Conservation (phyloP, 495 filamentous ascomycete genomes). For the Penicillium macrosclerotiorum region DNA sequence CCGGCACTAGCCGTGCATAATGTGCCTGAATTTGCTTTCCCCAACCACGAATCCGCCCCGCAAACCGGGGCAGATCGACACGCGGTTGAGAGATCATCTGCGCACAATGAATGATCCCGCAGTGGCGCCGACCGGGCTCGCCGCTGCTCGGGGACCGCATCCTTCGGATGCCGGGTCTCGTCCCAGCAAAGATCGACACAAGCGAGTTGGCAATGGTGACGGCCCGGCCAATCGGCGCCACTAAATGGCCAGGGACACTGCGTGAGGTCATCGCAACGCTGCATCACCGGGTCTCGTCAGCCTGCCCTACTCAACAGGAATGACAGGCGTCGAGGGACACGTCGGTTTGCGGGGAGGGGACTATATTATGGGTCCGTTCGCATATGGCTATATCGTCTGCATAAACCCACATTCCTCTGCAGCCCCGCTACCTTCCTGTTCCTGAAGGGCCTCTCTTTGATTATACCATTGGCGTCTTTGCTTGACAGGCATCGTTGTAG, state of each 20-base stretch:
- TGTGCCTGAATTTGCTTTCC: background rate
- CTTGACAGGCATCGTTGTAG: too few species aligned
- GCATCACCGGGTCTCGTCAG: slow-evolving; percentile 27
- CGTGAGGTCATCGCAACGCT: slow-evolving; percentile 12
- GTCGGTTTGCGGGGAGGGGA: background rate
- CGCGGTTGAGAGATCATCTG: slow-evolving; percentile 19
- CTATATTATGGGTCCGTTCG: slow-evolving; percentile 10
- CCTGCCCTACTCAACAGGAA: slow-evolving; percentile 14
- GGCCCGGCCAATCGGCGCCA: slow-evolving; percentile 9
- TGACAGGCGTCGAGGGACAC: background rate
- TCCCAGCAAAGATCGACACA: slow-evolving; percentile 18
- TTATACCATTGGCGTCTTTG: slow-evolving; percentile 1
- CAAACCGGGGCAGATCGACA: slow-evolving; percentile 8
- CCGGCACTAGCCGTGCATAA: background rate
- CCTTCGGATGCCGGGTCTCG: slow-evolving; percentile 5
- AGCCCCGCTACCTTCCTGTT: slow-evolving; percentile 6
- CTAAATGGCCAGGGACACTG: background rate
- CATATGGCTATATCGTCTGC: background rate
- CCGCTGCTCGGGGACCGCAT: background rate
- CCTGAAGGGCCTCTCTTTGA: slow-evolving; percentile 4
- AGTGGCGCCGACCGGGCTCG: slow-evolving; percentile 5
- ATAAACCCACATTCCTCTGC: slow-evolving; percentile 1
- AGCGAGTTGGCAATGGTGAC: background rate
- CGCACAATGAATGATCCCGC: slow-evolving; percentile 20
- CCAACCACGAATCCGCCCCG: slow-evolving; percentile 5